Conservation (phyloP, 257 asterid genomes). For the Avicennia marina region DNA sequence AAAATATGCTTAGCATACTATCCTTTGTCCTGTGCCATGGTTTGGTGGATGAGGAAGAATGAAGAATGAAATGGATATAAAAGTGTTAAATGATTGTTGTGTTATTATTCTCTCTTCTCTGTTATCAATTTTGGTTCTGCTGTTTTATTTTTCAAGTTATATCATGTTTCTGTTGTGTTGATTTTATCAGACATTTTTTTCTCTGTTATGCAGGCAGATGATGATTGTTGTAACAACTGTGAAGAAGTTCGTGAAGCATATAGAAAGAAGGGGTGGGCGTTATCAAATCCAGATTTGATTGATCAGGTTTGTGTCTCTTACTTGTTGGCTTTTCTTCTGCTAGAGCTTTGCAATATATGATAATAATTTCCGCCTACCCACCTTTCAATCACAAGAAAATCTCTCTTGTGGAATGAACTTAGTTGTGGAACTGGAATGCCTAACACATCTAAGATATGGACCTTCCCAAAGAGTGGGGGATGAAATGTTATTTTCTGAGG, state of each 20-base stretch:
- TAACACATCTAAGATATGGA: no score
- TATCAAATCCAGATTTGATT: slow-evolving; percentile 72
- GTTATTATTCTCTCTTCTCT: no score
- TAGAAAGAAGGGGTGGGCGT: slow-evolving; percentile 91
- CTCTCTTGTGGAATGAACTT: neutral
- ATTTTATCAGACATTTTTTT: slow-evolving; percentile 14
- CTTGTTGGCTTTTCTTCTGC: slow-evolving; percentile 2
- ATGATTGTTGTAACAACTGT: slow-evolving; percentile 84
- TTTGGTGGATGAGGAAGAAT: no score
- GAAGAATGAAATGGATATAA: no score
- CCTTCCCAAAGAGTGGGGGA: no score
- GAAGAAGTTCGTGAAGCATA: slow-evolving; percentile 99
- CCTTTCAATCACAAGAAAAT: neutral
- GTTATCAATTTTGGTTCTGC: neutral
- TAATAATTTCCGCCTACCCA: slow-evolving; percentile 5
- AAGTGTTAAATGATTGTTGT: no score
- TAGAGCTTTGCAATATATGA: neutral
- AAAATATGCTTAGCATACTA: no score
- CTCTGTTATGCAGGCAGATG: slow-evolving; percentile 60
- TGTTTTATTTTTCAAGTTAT: neutral
- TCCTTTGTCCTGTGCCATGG: no score
- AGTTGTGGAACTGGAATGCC: no score
- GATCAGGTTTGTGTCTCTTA: slow-evolving; percentile 63
- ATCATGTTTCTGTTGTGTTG: slow-evolving; percentile 6
- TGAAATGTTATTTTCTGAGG: no score